These are phyloP conservation scores for Aureobasidium uvarum DNA, from an alignment of 2,329 filamentous ascomycete species.

Conservation along the genomic window DNA sequence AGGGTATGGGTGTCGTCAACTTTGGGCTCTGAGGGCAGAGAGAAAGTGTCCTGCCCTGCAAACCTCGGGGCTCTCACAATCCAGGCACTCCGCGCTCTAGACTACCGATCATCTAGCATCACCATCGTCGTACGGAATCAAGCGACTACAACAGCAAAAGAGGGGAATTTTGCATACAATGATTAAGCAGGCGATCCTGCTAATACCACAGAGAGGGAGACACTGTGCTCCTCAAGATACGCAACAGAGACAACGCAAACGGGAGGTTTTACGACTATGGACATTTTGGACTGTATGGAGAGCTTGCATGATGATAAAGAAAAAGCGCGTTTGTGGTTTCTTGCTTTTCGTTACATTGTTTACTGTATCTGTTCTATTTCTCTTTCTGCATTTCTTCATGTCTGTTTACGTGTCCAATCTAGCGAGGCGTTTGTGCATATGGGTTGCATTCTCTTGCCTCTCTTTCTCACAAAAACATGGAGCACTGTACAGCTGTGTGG, in stretches of 20 bases:
- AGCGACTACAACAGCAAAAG: background rate
- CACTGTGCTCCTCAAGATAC: background rate
- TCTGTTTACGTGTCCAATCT: background rate
- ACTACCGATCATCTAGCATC: background rate
- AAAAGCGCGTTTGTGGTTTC: background rate
- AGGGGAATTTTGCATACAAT: background rate
- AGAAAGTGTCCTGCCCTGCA: background rate
- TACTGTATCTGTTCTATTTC: background rate
- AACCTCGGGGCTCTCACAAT: too few species aligned
- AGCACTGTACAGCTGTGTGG: too few species aligned
- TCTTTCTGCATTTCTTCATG: background rate
- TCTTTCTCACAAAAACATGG: too few species aligned
- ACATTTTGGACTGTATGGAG: background rate
- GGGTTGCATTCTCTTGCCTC: too few species aligned
- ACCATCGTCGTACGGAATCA: background rate
- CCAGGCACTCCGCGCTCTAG: background rate
- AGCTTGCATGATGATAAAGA: background rate
- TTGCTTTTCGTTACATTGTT: background rate
- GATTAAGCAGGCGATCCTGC: background rate
- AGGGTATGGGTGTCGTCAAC: conserved; percentile 51
- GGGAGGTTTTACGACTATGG: background rate
- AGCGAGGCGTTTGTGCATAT: too few species aligned
- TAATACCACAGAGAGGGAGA: background rate
- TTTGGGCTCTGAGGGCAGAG: conserved; percentile 47
- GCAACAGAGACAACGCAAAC: background rate